These are phyloP conservation scores for Aeschynomene evenia DNA, from an alignment of 306 rosid species.

Conservation along the genomic window DNA sequence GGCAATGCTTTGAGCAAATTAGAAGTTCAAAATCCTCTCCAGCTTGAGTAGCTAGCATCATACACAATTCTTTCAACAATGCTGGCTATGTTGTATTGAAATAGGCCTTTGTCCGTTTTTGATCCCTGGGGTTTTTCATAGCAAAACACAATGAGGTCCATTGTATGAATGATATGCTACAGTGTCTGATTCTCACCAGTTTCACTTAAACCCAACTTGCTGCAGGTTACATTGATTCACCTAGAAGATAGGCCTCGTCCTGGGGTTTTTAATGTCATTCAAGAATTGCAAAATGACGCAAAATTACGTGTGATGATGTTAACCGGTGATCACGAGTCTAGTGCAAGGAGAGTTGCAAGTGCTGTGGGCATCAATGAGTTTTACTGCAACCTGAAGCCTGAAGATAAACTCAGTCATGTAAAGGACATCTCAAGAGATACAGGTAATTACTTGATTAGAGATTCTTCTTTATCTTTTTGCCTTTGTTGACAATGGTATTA, in stretches of 20 bases:
- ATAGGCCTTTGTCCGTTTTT: neutral
- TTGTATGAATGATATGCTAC: constrained; percentile 16
- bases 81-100: constrained; percentile 9
- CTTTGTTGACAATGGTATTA: neutral
- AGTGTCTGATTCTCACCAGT: neutral
- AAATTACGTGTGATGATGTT: constrained; percentile 87
- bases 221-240: constrained; percentile 92
- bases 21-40: constrained; percentile 7
- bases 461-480: neutral
- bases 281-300: constrained; percentile 67
- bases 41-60: neutral
- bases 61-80: constrained; percentile 12
- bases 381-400: constrained; percentile 89
- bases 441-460: constrained; percentile 48
- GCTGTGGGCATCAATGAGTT: constrained; percentile 87
- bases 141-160: neutral
- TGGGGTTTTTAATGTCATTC: constrained; percentile 72
- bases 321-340: constrained; percentile 88
- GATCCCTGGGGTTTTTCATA: neutral
- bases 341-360: constrained; percentile 89
- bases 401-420: constrained; percentile 88
- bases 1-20: constrained; percentile 21
- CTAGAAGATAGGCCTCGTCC: constrained; percentile 94
- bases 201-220: constrained; percentile 27
- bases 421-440: constrained; percentile 82